Evolutionary conservation across 2,329 filamentous ascomycete genomes (phyloP), one percentile per base, ranked within the genome.

Genomic region (Pseudohalonectria lignicola): DNA sequence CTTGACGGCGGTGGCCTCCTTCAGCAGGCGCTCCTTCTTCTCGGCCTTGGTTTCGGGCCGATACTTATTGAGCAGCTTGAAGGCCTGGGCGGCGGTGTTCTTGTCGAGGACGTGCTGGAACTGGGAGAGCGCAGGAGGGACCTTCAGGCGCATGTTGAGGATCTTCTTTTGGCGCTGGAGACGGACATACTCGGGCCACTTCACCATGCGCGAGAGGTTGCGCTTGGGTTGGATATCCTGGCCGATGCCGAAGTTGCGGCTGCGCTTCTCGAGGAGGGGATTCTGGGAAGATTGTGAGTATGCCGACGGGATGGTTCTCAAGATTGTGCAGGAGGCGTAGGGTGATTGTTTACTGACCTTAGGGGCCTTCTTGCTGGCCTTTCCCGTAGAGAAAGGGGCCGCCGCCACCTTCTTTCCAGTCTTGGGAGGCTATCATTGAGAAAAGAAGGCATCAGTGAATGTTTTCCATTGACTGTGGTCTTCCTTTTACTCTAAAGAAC

Each of bases 371-470:
- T 95, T 95, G 59, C 74, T 72, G 72, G 88, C 86, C 80, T 93
- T 94, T 61, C 81, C 78, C 74, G 88, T 81, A 63, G 87, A 85
- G 80, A 94, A 94, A 66, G 92, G 92, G 72, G 92, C 87, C 65
- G 92, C 75, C 59, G 92, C 92, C 71, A 86, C 82, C 79, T 95
- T 96, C 85, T 95, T 96, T 76, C 87, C 87, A 61, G 74, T 64
- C 76, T 96, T 98, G 65, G 90, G 85, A 83, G 92, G 86, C 92
- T 96, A 75, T 96, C 88, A 96, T 96, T 92, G 90, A 96, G 90
- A 86, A 93, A 88, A 92, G 84, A 94, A 86, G 81, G 86, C 72
- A 86, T 94, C 84, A 95, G 87, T 82, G 69, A 76, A 73, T 78
- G 76, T 80, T 76, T 81, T 81, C 73, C 74, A 79, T 78, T 68